phyloP scores from a whole-genome alignment of 352 stramenopile genomes.

The Phytophthora syringae region DNA sequence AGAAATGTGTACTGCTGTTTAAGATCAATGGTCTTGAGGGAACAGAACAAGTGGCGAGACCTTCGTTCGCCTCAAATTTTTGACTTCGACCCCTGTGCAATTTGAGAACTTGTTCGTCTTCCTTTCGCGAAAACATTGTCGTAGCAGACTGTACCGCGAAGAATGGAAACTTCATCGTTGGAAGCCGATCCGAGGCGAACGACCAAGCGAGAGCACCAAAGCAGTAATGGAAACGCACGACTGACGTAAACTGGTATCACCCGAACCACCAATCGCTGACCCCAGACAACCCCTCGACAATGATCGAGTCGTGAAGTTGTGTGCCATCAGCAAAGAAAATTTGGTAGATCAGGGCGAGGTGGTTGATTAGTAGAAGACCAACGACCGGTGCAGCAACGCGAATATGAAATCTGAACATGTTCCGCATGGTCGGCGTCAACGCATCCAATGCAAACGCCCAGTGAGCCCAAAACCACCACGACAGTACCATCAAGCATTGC shows the following conservation, averaged over 20 bases:
- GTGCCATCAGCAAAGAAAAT: constrained; percentile 8
- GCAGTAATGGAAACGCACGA: constrained; percentile 6
- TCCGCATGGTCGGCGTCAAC: constrained; percentile 37
- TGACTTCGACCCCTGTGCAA: not conserved
- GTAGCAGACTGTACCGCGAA: constrained; percentile 36
- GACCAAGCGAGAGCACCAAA: constrained; percentile 17
- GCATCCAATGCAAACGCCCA: constrained; percentile 40
- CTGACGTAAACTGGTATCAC: constrained; percentile 20
- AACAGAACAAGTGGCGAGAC: constrained; percentile 1
- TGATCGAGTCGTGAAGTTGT: constrained; percentile 13
- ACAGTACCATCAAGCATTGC: constrained; percentile 16
- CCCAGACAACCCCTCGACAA: constrained; percentile 12
- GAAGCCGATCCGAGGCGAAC: constrained; percentile 14
- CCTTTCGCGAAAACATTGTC: constrained; percentile 29
- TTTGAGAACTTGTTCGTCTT: constrained; percentile 5
- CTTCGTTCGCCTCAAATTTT: not conserved
- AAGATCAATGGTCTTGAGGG: not conserved
- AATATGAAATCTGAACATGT: constrained; percentile 15
- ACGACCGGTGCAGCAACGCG: constrained; percentile 1
- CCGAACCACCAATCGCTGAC: constrained; percentile 2
- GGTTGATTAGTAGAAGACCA: constrained; percentile 6
- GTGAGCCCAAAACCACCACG: constrained; percentile 32
- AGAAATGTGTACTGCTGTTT: too few species aligned
- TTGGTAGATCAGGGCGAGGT: constrained; percentile 5
- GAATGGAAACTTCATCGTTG: constrained; percentile 24